A percentile compares a stretch with the other conserved stretches of the same genome.
Evolutionary conservation across 202 grass and related monocot genomes (phyloP).

Genomic region (Schoenoplectus triqueter): DNA sequence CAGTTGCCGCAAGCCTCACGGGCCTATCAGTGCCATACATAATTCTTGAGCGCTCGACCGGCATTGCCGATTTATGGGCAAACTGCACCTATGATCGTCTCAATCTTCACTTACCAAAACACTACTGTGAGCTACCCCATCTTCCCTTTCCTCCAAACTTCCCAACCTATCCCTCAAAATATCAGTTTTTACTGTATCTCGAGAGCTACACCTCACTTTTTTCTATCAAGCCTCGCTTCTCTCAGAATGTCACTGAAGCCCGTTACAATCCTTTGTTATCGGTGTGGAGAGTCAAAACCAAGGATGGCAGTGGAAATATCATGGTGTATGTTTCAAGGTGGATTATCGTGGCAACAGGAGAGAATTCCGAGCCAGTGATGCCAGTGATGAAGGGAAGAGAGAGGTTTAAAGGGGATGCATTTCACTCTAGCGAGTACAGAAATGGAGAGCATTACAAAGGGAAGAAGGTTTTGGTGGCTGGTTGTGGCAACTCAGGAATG

Average conservation of each 20-base stretch:
- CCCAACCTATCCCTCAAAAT: conserved; percentile 74
- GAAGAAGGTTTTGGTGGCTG: conserved; percentile 76
- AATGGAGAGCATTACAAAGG: conserved; percentile 70
- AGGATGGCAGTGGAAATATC: conserved; percentile 1
- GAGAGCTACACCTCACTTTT: conserved; percentile 68
- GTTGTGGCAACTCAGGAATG: conserved; percentile 97
- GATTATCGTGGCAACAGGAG: conserved; percentile 90
- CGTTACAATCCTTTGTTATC: conserved; percentile 45
- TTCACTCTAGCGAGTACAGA: conserved; percentile 86
- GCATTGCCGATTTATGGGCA: conserved; percentile 80
- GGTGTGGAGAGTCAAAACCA: conserved; percentile 63
- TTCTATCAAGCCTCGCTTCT: conserved; percentile 62
- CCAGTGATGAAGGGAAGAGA: conserved; percentile 74
- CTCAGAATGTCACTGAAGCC: conserved; percentile 56
- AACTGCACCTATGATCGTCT: conserved; percentile 88
- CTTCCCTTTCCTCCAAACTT: conserved; percentile 69
- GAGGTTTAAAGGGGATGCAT: conserved; percentile 58
- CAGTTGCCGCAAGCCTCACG: conserved; percentile 77
- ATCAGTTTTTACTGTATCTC: conserved; percentile 82
- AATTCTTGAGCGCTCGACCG: conserved; percentile 79
- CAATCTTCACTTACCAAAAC: conserved; percentile 85
- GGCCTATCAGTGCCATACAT: conserved; percentile 56
- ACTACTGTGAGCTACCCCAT: conserved; percentile 83
- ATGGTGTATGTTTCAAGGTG: conserved; percentile 69
- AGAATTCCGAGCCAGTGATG: conserved; percentile 83